A percentile compares a stretch with the other conserved stretches of the same genome.
Evolutionary conservation across 164 flowering plant genomes (phyloP).

Genomic region (Magnolia sinica): DNA sequence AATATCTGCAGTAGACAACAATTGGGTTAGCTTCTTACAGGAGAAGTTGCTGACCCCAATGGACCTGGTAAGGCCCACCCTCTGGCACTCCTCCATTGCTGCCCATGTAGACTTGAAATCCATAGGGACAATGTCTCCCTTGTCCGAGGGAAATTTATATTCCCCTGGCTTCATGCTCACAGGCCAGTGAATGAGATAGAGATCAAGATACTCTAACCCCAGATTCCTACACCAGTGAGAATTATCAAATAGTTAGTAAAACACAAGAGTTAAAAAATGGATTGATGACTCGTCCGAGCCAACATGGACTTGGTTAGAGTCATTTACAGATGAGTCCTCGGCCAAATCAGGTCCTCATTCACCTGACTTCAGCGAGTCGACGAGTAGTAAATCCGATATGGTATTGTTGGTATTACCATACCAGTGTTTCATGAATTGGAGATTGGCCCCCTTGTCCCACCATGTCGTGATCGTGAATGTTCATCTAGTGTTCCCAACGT

Average conservation of each 20-base stretch:
- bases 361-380: too few species aligned
- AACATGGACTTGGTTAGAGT: too few species aligned
- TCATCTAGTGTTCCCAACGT: neutral
- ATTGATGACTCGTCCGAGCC: too few species aligned
- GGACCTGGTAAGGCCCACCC: constrained; percentile 17
- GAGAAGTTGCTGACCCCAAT: constrained; percentile 24
- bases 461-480: neutral
- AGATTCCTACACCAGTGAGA: constrained; percentile 23
- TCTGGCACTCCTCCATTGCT: constrained; percentile 22
- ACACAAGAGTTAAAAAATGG: too few species aligned
- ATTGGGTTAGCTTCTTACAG: constrained; percentile 17
- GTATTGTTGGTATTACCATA: too few species aligned
- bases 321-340: too few species aligned
- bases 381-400: too few species aligned
- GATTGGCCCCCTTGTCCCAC: neutral
- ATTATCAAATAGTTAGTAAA: too few species aligned
- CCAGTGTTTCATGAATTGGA: neutral
- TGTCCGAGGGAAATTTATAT: neutral
- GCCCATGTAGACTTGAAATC: constrained; percentile 14
- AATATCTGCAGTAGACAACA: constrained; percentile 9
- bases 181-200: constrained; percentile 42
- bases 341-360: too few species aligned
- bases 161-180: constrained; percentile 15
- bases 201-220: constrained; percentile 35
- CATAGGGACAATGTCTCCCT: constrained; percentile 9